Evolutionary conservation across 2,329 filamentous ascomycete genomes (phyloP), one percentile per base, ranked within the genome.

Genomic region (Tricladium varicosporioides): DNA sequence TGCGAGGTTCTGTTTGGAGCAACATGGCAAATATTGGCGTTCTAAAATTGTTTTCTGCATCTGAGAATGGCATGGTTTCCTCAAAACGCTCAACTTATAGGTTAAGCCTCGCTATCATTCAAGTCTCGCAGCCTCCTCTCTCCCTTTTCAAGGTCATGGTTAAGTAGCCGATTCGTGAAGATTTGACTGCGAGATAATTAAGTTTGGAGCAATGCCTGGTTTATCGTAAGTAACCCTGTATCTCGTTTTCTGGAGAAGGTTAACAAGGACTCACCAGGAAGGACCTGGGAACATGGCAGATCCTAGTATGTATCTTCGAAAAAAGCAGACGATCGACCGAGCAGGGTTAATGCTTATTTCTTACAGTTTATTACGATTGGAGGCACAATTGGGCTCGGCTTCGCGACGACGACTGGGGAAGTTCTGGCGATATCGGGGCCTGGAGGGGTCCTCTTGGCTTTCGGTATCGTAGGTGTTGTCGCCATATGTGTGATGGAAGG

Each of bases 401-500:
- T 56, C 13, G 44, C 50, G 8, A 53, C 46, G 14, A 53, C 40
- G n/a, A 53, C 36, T 22, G 53, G 53, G 5, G 45, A 53, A 18
- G 44, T 59, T 11, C 49, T 59, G 14, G 49, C 48, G 0, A 59
- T 59, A 19, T 36, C 57, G 3, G 57, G 57, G 1, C 57, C 57
- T 1, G 53, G 48, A 10, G 57, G 57, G 1, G 36, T 43, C 1
- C 36, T 59, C 7, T 18, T 50, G 11, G 57, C 57, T 5, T 59
- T 56, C n/a, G 53, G 22, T 14, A 19, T 56, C 3, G 49, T 51
- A 2, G 57, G 57, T 1, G 3, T 51, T 31, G 42, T 53, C 5
- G 44, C 45, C 2, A 59, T 59, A 4, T 49, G 32, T 33, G 53
- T 59, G 5, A 59, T 59, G 57, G 57, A 59, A 27, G 57, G 57